These are phyloP conservation scores for Raphanus sativus DNA, from an alignment of 345 rosid genomes.

Conservation along the genomic window DNA sequence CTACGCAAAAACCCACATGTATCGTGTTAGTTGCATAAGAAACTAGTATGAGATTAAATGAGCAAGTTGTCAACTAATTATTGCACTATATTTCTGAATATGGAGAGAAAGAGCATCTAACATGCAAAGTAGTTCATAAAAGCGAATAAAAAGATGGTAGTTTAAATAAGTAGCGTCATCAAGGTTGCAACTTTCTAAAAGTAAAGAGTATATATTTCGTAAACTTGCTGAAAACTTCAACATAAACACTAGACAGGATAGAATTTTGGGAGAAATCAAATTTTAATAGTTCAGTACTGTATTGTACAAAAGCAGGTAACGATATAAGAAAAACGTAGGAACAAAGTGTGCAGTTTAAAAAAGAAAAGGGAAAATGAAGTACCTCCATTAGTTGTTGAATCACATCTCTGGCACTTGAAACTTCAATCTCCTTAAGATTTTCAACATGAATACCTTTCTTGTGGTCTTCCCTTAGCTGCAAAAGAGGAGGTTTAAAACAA, in stretches of 20 bases:
- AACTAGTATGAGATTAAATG: not conserved
- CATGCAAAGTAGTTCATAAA: not conserved
- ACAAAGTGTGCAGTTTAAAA: not conserved
- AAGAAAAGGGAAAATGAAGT: not conserved
- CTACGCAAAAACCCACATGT: conserved; percentile 41
- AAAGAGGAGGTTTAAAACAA: not conserved
- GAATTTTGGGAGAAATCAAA: no score
- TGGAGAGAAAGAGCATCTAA: conserved; percentile 3
- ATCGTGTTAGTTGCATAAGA: conserved; percentile 6
- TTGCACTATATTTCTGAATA: not conserved
- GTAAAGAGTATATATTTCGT: no score
- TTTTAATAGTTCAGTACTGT: no score
- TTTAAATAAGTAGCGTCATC: no score
- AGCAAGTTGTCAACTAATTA: not conserved
- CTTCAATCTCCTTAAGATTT: conserved; percentile 90
- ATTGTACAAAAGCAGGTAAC: no score
- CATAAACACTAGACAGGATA: no score
- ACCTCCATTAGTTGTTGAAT: conserved; percentile 91
- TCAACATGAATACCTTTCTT: conserved; percentile 95
- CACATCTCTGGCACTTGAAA: conserved; percentile 81
- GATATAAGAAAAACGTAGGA: not conserved
- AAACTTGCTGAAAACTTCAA: no score
- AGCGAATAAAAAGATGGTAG: no score
- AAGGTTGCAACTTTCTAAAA: no score
- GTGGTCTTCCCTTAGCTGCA: conserved; percentile 88